Evolutionary conservation across 75 land plant genomes (phyloP).

Genomic region (Selaginella moellendorffii): DNA sequence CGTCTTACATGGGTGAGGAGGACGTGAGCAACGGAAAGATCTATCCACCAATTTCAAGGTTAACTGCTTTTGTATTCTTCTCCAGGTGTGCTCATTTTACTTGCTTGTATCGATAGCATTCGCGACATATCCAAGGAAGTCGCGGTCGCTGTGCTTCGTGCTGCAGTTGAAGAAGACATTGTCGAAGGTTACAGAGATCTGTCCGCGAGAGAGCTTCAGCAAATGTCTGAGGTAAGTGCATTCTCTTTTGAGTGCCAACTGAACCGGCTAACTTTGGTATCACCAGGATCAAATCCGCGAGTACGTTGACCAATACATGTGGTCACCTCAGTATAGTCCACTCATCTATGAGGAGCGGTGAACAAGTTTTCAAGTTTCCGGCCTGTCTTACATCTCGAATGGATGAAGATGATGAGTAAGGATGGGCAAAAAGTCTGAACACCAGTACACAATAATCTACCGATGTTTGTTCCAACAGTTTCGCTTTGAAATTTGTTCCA

Average conservation of each 20-base stretch:
- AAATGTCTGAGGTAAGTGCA: constrained; percentile 35
- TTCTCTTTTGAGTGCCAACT: constrained; percentile 7
- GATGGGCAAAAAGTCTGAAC: too few relatives aligned
- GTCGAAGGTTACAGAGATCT: constrained; percentile 82
- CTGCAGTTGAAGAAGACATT: constrained; percentile 77
- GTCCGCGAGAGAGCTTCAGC: constrained; percentile 57
- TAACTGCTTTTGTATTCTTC: not conserved
- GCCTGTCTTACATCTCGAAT: too few relatives aligned
- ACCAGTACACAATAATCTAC: too few relatives aligned
- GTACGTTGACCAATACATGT: constrained; percentile 72
- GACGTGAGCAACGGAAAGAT: constrained; percentile 59
- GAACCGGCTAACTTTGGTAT: not conserved
- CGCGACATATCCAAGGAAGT: constrained; percentile 83
- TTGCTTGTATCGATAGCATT: constrained; percentile 32
- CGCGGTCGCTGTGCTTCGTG: constrained; percentile 74
- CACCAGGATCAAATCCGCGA: constrained; percentile 47
- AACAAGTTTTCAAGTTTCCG: too few relatives aligned
- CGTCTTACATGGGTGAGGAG: constrained; percentile 80
- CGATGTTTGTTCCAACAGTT: too few relatives aligned
- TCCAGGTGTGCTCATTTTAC: not conserved
- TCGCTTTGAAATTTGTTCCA: too few relatives aligned
- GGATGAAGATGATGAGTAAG: too few relatives aligned
- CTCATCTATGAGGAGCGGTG: constrained; percentile 27
- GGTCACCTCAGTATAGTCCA: constrained; percentile 70
- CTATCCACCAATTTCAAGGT: constrained; percentile 85